phyloP scores from a whole-genome alignment of 345 rosid genomes.

The Corchorus olitorius region DNA sequence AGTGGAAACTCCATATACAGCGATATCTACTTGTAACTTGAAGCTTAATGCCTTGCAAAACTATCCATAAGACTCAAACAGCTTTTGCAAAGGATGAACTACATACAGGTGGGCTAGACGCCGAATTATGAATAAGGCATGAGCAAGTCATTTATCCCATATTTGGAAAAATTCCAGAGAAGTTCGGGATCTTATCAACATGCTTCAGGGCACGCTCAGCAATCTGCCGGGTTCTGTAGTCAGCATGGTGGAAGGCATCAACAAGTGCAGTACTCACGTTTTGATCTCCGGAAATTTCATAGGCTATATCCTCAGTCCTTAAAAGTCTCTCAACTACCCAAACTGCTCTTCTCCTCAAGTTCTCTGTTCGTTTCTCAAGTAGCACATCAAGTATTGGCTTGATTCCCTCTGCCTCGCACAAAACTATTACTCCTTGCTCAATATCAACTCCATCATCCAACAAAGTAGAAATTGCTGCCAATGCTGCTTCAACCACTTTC shows the following conservation, averaged over 20 bases:
- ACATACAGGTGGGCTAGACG: constrained; percentile 26
- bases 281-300: constrained; percentile 69
- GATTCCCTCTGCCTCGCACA: constrained; percentile 73
- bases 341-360: constrained; percentile 68
- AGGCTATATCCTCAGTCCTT: constrained; percentile 72
- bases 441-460: constrained; percentile 78
- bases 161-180: constrained; percentile 83
- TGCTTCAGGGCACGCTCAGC: constrained; percentile 91
- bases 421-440: constrained; percentile 62
- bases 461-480: constrained; percentile 87
- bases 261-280: constrained; percentile 86
- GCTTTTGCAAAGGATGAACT: constrained; percentile 18
- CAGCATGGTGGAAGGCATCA: constrained; percentile 91
- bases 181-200: constrained; percentile 88
- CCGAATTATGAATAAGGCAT: constrained; percentile 5
- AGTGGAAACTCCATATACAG: constrained; percentile 29
- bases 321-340: constrained; percentile 92
- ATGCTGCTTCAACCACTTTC: constrained; percentile 85
- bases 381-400: constrained; percentile 66
- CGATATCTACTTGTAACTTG: constrained; percentile 37
- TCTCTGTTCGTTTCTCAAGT: constrained; percentile 73
- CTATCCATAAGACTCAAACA: constrained; percentile 23
- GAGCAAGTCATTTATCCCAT: constrained; percentile 37
- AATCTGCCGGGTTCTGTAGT: constrained; percentile 76
- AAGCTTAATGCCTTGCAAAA: neutral